Evolutionary conservation across 257 asterid species (phyloP).

Genomic region (Capsicum rhomboideum): DNA sequence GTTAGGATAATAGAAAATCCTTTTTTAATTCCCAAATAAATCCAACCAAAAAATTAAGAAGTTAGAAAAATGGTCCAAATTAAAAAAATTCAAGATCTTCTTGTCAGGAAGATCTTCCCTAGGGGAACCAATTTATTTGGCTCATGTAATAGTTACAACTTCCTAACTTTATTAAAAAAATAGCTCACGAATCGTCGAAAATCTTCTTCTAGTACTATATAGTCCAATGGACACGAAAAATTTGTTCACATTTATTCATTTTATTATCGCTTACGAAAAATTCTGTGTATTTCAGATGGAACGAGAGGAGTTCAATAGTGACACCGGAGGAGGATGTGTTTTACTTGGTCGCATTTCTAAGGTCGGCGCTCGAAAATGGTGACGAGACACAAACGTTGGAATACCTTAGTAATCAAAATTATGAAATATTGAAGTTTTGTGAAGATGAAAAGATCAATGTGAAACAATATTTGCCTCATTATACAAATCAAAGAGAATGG

Average conservation of each 20-base stretch:
- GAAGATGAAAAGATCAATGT: slow-evolving; percentile 27
- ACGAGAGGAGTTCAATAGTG: slow-evolving; percentile 45
- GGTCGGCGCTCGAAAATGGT: slow-evolving; percentile 54
- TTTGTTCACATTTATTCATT: not conserved
- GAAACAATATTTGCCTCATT: slow-evolving; percentile 79
- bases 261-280: not conserved
- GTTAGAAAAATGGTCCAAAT: slow-evolving; percentile 18
- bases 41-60: not conserved
- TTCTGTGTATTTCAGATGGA: slow-evolving; percentile 38
- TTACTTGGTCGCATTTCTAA: slow-evolving; percentile 60
- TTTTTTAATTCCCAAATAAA: not conserved
- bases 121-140: slow-evolving; percentile 4
- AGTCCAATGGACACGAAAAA: not conserved
- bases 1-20: not conserved
- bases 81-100: slow-evolving; percentile 12
- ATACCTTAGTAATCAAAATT: slow-evolving; percentile 44
- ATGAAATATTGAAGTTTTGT: slow-evolving; percentile 44
- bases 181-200: not conserved
- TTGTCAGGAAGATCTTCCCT: slow-evolving; percentile 18
- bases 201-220: not conserved
- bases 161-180: not conserved
- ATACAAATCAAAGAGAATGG: slow-evolving; percentile 59
- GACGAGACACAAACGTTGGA: slow-evolving; percentile 48
- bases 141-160: not conserved
- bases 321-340: slow-evolving; percentile 69